These are phyloP conservation scores for Tetradesmus obliquus DNA, from an alignment of 139 green algal species.

Conservation along the genomic window DNA sequence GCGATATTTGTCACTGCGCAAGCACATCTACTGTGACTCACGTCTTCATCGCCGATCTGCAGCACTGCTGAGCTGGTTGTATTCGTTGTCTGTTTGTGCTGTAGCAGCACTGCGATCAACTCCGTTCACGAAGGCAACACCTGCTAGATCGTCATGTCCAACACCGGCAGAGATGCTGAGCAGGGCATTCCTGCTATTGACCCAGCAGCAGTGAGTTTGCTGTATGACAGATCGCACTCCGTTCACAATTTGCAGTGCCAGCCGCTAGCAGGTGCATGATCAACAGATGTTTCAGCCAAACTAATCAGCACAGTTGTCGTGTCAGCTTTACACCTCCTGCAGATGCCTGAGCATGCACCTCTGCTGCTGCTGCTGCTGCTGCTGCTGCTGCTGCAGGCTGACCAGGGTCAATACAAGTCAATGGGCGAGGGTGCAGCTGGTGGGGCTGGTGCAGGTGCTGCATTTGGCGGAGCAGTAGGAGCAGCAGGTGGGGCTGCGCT, in stretches of 20 bases:
- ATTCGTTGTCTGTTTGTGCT: neutral
- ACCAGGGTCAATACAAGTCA: neutral
- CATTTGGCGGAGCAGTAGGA: slow-evolving; percentile 31
- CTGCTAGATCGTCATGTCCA: neutral
- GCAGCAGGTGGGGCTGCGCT: neutral
- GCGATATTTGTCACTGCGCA: too few relatives aligned
- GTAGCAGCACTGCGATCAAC: neutral
- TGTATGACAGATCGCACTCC: neutral
- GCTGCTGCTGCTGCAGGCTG: neutral
- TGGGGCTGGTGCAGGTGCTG: slow-evolving; percentile 15
- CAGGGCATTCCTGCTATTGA: slow-evolving; percentile 32
- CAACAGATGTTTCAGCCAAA: neutral
- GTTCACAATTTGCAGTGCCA: too few relatives aligned
- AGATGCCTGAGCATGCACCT: too few relatives aligned
- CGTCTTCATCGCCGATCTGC: neutral
- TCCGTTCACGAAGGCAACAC: neutral
- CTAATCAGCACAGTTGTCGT: too few relatives aligned
- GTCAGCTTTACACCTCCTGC: too few relatives aligned
- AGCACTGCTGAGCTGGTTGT: neutral
- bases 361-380: too few relatives aligned
- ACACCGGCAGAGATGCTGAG: slow-evolving; percentile 6
- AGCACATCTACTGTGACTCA: neutral
- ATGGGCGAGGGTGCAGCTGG: neutral
- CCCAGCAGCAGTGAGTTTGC: slow-evolving; percentile 2
- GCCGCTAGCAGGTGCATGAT: neutral